Evolutionary conservation across 2,329 filamentous ascomycete species (phyloP), one percentile per base, ranked within the genome.

Genomic region (Ascochyta lentis): DNA sequence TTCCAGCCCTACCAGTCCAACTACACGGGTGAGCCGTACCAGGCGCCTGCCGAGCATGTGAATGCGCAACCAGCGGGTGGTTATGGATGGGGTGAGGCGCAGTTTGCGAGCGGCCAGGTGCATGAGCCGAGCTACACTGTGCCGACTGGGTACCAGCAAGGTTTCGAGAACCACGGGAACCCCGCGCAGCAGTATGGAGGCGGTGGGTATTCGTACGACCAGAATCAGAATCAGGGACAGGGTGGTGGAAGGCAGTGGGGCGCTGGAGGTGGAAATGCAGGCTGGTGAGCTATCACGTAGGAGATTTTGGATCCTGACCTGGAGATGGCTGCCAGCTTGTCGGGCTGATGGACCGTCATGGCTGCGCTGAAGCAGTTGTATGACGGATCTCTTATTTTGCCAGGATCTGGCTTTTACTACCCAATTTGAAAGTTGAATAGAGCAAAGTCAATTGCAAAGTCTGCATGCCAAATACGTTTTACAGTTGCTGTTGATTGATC

Each of bases 1-100:
- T 75, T 75, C 63, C 71, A 74, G 31, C 73, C 73, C 1, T 75
- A 75, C 50, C 68, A 75, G 54, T 73, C 70, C 4, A 66, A 65
- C 5, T 70, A 75, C 50, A 54, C 67, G 2, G 70, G 69, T 16
- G 68, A 67, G 29, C 65, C 58, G 3, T 70, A 72, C 41, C 69
- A 65, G 50, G 59, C 65, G 6, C 65, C 68, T 8, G 64, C 66
- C 1, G 66, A 70, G 35, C 68, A 70, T 53, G 69, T 61, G 38
- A 67, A 68, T 37, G 57, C 64, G 10, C 54, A 58, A 10, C 70
- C 70, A 8, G 44, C 60, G 34, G 64, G 63, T n/a, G 63, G 65
- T 3, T 61, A 67, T 41, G 59, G 61, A n/a, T 73, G 65, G 69
- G 63, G 61, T 4, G 43, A 57, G 33, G 67, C 66, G n/a, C 67